Conservation (phyloP, 768 basidiomycete genomes). For the Kwoniella botswanensis region DNA sequence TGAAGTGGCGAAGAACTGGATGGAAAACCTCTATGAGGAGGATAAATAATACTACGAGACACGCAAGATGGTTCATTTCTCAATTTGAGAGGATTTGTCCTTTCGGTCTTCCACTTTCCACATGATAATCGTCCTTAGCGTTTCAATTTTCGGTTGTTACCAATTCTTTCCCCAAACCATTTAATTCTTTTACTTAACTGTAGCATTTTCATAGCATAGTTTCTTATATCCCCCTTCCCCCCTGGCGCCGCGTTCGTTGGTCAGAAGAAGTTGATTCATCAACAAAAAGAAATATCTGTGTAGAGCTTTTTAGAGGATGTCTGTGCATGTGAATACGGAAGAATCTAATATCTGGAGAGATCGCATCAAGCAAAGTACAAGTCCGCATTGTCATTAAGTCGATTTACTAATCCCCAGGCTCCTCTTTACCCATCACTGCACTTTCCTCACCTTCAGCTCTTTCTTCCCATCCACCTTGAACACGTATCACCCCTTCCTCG, state of each 20-base stretch:
- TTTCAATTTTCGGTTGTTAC: not conserved
- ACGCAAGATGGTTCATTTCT: not conserved
- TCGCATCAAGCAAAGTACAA: not conserved
- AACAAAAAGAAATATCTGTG: conserved; percentile 5
- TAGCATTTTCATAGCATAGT: conserved; percentile 17
- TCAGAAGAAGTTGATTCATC: not conserved
- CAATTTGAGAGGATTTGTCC: not conserved
- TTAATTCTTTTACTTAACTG: not conserved
- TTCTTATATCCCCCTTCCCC: conserved; percentile 2
- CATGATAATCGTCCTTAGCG: not conserved
- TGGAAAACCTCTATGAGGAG: conserved; percentile 65
- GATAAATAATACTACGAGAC: conserved; percentile 7
- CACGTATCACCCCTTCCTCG: conserved; percentile 42
- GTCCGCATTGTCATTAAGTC: too few relatives aligned
- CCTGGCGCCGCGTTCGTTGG: not conserved
- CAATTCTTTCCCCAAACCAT: not conserved
- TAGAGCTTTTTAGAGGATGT: not conserved
- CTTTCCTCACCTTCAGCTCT: conserved; percentile 47
- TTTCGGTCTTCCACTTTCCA: not conserved
- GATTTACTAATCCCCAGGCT: conserved; percentile 37
- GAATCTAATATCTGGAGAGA: not conserved
- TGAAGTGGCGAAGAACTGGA: conserved; percentile 69
- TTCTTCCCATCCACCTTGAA: conserved; percentile 51
- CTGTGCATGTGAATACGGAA: conserved; percentile 10
- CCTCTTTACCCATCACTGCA: conserved; percentile 51